Conservation (phyloP, 306 rosid genomes). For the Vachellia collinsii region DNA sequence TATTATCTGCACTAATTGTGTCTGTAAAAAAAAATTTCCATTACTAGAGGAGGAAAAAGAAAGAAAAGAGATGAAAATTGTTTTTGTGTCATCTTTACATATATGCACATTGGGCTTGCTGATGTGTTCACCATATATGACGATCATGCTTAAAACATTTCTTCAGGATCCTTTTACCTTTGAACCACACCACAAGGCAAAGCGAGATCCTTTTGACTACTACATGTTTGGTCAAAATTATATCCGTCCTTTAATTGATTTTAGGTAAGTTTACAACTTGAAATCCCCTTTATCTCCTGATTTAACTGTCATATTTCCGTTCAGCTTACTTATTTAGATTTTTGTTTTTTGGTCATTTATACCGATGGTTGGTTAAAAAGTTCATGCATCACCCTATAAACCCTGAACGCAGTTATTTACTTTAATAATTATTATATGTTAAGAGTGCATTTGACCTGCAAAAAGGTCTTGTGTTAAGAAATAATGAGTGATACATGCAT, state of each 20-base stretch:
- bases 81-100: slow-evolving; percentile 27
- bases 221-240: slow-evolving; percentile 89
- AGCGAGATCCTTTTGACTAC: slow-evolving; percentile 97
- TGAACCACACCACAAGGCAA: slow-evolving; percentile 82
- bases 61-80: background rate
- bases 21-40: background rate
- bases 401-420: background rate
- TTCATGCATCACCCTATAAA: slow-evolving; percentile 10
- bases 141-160: slow-evolving; percentile 42
- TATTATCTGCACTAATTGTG: slow-evolving; percentile 12
- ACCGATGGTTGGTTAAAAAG: background rate
- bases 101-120: slow-evolving; percentile 29
- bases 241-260: slow-evolving; percentile 90
- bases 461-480: slow-evolving; percentile 12
- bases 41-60: background rate
- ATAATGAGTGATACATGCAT: slow-evolving; percentile 10
- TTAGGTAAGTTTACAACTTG: slow-evolving; percentile 61
- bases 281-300: slow-evolving; percentile 34
- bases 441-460: background rate
- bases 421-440: slow-evolving; percentile 11
- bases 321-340: slow-evolving; percentile 36
- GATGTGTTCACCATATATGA: slow-evolving; percentile 25
- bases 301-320: slow-evolving; percentile 18
- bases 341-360: background rate
- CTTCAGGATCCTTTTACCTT: slow-evolving; percentile 93